phyloP scores from a whole-genome alignment of 1,139 yeast genomes.

The Petasospora rhodanensis region DNA sequence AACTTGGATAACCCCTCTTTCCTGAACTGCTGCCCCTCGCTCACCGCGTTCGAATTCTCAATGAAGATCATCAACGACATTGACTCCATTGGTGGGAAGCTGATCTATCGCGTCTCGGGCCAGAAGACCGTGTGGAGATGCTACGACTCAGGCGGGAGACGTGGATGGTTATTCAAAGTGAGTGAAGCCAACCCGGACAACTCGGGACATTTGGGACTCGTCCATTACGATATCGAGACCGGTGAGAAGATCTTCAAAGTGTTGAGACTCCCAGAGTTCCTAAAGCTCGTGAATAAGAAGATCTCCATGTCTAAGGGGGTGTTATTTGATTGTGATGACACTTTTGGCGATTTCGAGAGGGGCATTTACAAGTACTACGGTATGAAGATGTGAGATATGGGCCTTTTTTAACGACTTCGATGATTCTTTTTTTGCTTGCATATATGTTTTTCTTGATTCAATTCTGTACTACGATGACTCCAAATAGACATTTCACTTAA shows the following conservation, averaged over 20 bases:
- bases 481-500: too few species aligned
- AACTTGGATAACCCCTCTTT: slow-evolving; percentile 44
- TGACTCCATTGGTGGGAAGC: slow-evolving; percentile 44
- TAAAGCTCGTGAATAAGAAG: slow-evolving; percentile 61
- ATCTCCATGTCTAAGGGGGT: slow-evolving; percentile 55
- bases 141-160: slow-evolving; percentile 51
- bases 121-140: slow-evolving; percentile 42
- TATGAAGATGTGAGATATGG: slow-evolving; percentile 33
- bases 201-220: slow-evolving; percentile 28
- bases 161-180: slow-evolving; percentile 76
- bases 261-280: slow-evolving; percentile 52
- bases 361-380: slow-evolving; percentile 69
- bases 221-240: slow-evolving; percentile 57
- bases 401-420: too few species aligned
- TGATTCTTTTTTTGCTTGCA: too few species aligned
- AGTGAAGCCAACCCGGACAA: slow-evolving; percentile 34
- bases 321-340: slow-evolving; percentile 39
- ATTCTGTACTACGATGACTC: too few species aligned
- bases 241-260: slow-evolving; percentile 61
- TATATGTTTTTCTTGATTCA: too few species aligned
- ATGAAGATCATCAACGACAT: slow-evolving; percentile 48
- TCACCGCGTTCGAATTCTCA: slow-evolving; percentile 38
- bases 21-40: slow-evolving; percentile 36
- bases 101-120: slow-evolving; percentile 38
- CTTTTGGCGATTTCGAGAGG: slow-evolving; percentile 67